Conservation (phyloP, 2,329 filamentous ascomycete genomes). For the Fusarium paranaense region DNA sequence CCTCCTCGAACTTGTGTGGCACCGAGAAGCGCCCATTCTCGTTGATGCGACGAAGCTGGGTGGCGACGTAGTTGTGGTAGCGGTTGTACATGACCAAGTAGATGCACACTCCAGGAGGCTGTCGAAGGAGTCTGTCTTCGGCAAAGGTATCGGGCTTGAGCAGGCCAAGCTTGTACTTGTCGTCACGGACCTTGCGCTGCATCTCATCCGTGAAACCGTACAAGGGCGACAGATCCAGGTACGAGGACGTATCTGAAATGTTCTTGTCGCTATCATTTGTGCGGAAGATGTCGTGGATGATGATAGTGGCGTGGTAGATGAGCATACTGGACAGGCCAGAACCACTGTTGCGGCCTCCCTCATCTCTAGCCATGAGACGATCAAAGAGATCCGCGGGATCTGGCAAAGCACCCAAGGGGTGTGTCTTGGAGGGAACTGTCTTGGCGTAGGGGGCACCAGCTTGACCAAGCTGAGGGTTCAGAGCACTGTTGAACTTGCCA, state of each 20-base stretch:
- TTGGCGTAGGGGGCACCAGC: constrained; percentile 47
- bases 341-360: constrained; percentile 47
- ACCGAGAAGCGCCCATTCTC: constrained; percentile 53
- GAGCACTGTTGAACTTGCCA: constrained; percentile 45
- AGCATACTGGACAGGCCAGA: constrained; percentile 59
- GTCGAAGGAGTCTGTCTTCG: constrained; percentile 71
- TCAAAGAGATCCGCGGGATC: constrained; percentile 49
- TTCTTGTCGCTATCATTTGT: constrained; percentile 47
- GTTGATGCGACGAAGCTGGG: constrained; percentile 69
- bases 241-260: constrained; percentile 55
- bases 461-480: constrained; percentile 45
- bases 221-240: constrained; percentile 58
- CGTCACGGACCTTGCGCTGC: constrained; percentile 48
- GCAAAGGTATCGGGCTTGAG: constrained; percentile 71
- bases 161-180: constrained; percentile 50
- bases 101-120: constrained; percentile 75
- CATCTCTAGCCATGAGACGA: constrained; percentile 44
- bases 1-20: constrained; percentile 26
- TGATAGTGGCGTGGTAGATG: constrained; percentile 62
- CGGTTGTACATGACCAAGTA: constrained; percentile 78
- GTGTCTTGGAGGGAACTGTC: constrained; percentile 42
- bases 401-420: constrained; percentile 42
- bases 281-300: constrained; percentile 64
- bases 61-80: constrained; percentile 85
- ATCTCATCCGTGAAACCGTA: constrained; percentile 53